These are phyloP conservation scores for Antitrichia curtipendula DNA, from an alignment of 225 moss, liverwort and hornwort species.

Conservation along the genomic window DNA sequence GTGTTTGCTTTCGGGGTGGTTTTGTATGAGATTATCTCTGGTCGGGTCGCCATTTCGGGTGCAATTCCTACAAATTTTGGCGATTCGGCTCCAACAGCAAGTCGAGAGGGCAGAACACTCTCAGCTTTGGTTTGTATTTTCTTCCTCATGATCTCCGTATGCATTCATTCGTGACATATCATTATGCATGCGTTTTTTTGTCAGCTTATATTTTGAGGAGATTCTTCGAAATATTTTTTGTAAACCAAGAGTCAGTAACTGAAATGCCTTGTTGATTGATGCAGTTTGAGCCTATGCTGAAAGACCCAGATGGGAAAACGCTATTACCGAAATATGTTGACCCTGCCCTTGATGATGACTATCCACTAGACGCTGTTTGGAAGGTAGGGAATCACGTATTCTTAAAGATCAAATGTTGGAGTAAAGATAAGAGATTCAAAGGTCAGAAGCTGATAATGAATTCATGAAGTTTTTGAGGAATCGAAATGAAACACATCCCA, in stretches of 20 bases:
- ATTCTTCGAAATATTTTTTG: not conserved
- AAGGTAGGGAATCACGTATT: conserved; percentile 27
- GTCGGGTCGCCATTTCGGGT: conserved; percentile 59
- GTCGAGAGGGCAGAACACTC: conserved; percentile 15
- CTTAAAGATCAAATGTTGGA: not conserved
- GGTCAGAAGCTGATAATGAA: not conserved
- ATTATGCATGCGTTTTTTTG: not conserved
- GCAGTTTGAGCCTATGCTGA: conserved; percentile 68
- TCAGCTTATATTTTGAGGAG: not conserved
- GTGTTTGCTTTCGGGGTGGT: conserved; percentile 95
- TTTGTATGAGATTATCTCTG: conserved; percentile 85
- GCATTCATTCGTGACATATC: not conserved
- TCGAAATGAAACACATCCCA: not conserved
- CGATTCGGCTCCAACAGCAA: not conserved
- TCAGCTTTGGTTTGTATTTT: conserved; percentile 18
- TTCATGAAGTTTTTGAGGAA: not conserved
- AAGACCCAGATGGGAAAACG: conserved; percentile 36
- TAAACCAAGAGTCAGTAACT: not conserved
- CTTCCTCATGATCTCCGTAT: not conserved
- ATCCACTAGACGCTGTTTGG: conserved; percentile 68
- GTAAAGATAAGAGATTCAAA: not conserved
- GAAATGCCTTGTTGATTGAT: not conserved
- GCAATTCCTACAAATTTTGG: not conserved
- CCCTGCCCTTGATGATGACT: conserved; percentile 44
- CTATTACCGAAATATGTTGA: conserved; percentile 42